These are phyloP conservation scores for Prinsepia uniflora DNA, from an alignment of 306 rosid genomes.

Conservation along the genomic window DNA sequence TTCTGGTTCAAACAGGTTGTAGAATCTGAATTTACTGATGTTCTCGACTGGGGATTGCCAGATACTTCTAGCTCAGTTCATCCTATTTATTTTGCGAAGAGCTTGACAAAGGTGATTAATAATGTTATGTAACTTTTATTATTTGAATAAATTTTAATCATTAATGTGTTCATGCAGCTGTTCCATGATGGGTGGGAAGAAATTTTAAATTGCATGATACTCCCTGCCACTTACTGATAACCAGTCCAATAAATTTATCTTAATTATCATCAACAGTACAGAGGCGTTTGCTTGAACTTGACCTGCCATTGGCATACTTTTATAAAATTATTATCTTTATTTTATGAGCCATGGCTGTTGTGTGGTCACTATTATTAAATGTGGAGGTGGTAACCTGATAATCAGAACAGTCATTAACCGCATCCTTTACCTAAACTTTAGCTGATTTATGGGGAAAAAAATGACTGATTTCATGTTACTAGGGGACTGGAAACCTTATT, in stretches of 20 bases:
- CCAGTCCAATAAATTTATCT: neutral
- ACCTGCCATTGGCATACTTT: neutral
- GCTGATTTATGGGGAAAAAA: neutral
- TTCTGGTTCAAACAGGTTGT: slow-evolving; percentile 44
- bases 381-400: neutral
- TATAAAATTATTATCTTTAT: neutral
- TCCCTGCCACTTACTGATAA: neutral
- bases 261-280: neutral
- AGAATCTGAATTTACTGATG: slow-evolving; percentile 43
- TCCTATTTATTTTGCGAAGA: slow-evolving; percentile 81
- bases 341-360: neutral
- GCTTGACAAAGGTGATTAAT: slow-evolving; percentile 61
- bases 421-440: neutral
- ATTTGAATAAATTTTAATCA: neutral
- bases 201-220: neutral
- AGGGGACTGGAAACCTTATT: neutral
- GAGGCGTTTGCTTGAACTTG: neutral
- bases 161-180: neutral
- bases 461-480: neutral
- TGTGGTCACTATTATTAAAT: neutral
- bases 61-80: slow-evolving; percentile 45
- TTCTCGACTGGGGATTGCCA: slow-evolving; percentile 50
- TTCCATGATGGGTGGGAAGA: neutral
- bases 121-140: neutral
- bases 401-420: neutral